These are phyloP conservation scores for Pseudogymnoascus sp. DNA, from an alignment of 2,329 filamentous ascomycete genomes.

Conservation along the genomic window DNA sequence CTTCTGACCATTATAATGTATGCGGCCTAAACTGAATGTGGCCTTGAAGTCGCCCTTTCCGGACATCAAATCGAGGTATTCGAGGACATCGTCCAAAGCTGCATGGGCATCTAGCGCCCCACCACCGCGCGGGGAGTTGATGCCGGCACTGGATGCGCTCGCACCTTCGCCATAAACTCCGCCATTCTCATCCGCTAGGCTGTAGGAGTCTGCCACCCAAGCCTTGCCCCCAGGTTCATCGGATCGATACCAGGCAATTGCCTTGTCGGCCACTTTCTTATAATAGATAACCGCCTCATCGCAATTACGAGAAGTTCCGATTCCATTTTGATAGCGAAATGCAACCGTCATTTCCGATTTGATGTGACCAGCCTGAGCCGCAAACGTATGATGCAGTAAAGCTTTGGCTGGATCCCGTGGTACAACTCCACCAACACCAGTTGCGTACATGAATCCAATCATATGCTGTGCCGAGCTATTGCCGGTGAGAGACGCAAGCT, in stretches of 20 bases:
- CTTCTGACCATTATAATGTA: constrained; percentile 61
- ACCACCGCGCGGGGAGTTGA: constrained; percentile 66
- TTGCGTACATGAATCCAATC: constrained; percentile 92
- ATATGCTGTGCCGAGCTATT: constrained; percentile 94
- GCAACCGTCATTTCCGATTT: constrained; percentile 90
- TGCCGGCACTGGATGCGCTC: constrained; percentile 78
- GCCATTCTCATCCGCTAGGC: constrained; percentile 81
- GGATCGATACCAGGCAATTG: constrained; percentile 76
- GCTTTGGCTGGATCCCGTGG: constrained; percentile 84
- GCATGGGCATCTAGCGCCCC: constrained; percentile 74
- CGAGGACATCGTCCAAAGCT: constrained; percentile 84
- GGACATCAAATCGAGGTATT: constrained; percentile 73
- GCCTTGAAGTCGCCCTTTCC: constrained; percentile 64
- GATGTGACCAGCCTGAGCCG: constrained; percentile 73
- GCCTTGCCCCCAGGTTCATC: constrained; percentile 82
- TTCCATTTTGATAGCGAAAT: constrained; percentile 75
- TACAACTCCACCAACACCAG: constrained; percentile 74
- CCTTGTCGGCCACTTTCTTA: constrained; percentile 87
- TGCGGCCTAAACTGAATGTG: constrained; percentile 58
- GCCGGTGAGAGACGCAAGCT: constrained; percentile 66
- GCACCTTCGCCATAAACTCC: constrained; percentile 94
- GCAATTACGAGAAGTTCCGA: constrained; percentile 79
- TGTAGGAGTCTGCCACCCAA: constrained; percentile 69
- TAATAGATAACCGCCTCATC: constrained; percentile 82
- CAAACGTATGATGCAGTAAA: constrained; percentile 88